Conservation (phyloP, 2,329 filamentous ascomycete species). For the Hypocreales sp. region DNA sequence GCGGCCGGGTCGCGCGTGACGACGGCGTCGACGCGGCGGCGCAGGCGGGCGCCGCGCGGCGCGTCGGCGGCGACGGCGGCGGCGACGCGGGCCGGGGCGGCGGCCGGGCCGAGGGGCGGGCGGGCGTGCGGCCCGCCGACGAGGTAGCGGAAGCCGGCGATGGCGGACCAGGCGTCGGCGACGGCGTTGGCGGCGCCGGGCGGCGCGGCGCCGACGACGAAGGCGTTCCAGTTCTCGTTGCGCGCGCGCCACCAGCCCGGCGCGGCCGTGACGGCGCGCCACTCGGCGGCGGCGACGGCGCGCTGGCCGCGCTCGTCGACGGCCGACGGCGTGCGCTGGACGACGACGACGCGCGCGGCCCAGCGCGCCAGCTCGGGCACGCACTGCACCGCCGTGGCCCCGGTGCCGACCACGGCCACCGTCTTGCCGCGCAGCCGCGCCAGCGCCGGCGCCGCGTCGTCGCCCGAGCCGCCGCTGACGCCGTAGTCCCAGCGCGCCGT, state of each 20-base stretch:
- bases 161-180: slow-evolving; percentile 26
- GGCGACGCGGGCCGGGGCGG: slow-evolving; percentile 10
- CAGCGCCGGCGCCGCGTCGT: slow-evolving; percentile 21
- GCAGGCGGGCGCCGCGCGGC: slow-evolving; percentile 24
- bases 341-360: slow-evolving; percentile 35
- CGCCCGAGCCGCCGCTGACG: slow-evolving; percentile 22
- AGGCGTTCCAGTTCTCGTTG: slow-evolving; percentile 4
- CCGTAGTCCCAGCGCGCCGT: slow-evolving; percentile 30
- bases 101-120: slow-evolving; percentile 6
- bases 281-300: slow-evolving; percentile 25
- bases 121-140: slow-evolving; percentile 11
- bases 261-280: slow-evolving; percentile 15
- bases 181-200: slow-evolving; percentile 25
- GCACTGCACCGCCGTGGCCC: slow-evolving; percentile 29
- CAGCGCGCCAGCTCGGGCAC: slow-evolving; percentile 28
- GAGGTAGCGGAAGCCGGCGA: slow-evolving; percentile 21
- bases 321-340: slow-evolving; percentile 36
- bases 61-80: slow-evolving; percentile 26
- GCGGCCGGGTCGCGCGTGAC: slow-evolving; percentile 33
- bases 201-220: slow-evolving; percentile 27
- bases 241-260: slow-evolving; percentile 34
- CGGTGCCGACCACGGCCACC: slow-evolving; percentile 34
- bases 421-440: slow-evolving; percentile 28
- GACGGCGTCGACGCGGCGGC: slow-evolving; percentile 28
- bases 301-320: slow-evolving; percentile 22